These are phyloP conservation scores for Pseudogymnoascus sp. DNA, from an alignment of 2,329 filamentous ascomycete genomes.

Conservation along the genomic window DNA sequence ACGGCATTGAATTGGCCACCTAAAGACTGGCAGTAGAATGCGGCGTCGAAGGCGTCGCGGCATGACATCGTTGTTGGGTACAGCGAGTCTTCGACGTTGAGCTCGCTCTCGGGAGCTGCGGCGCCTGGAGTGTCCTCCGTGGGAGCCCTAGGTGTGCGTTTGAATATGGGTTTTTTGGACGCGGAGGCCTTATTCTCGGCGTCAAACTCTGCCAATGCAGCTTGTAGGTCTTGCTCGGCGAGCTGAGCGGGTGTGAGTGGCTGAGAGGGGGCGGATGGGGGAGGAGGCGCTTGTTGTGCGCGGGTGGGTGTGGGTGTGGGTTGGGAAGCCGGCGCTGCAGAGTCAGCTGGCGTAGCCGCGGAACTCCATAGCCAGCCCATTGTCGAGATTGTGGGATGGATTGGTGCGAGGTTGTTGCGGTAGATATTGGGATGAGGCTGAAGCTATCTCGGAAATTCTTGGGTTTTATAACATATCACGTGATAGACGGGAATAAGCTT, in stretches of 20 bases:
- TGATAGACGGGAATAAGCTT: background rate
- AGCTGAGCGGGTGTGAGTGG: constrained; percentile 22
- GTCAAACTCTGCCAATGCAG: constrained; percentile 28
- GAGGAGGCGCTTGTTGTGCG: constrained; percentile 15
- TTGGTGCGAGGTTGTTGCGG: background rate
- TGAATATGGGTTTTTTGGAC: constrained; percentile 24
- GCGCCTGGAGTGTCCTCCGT: background rate
- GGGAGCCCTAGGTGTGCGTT: constrained; percentile 14
- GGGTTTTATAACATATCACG: background rate
- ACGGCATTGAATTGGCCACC: constrained; percentile 87
- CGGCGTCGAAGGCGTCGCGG: constrained; percentile 80
- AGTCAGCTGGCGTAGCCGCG: constrained; percentile 17
- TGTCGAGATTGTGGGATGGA: constrained; percentile 16
- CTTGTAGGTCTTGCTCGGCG: constrained; percentile 27
- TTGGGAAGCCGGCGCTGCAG: constrained; percentile 14
- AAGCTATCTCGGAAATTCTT: constrained; percentile 7
- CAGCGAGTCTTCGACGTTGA: constrained; percentile 53
- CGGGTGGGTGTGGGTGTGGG: constrained; percentile 14
- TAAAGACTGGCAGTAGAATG: constrained; percentile 87
- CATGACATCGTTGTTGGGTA: constrained; percentile 83
- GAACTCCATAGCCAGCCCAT: constrained; percentile 57
- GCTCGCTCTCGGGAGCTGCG: constrained; percentile 5
- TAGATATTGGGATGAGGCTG: constrained; percentile 12
- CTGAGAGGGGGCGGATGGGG: constrained; percentile 13
- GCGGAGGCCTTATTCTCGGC: constrained; percentile 18